Evolutionary conservation across 306 rosid genomes (phyloP).

Genomic region (Medicago lupulina): DNA sequence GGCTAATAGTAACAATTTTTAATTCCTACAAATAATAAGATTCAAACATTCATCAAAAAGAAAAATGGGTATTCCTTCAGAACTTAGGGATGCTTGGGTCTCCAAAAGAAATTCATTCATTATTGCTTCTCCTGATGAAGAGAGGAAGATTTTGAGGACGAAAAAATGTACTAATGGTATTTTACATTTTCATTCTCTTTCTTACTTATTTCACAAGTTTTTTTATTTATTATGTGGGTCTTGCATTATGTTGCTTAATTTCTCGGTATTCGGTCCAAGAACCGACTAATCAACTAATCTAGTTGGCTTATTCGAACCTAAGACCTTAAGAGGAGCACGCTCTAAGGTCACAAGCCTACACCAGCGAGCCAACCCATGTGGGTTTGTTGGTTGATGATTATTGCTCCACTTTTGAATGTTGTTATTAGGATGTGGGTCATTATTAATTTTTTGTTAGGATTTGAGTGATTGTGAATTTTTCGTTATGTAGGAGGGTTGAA

Average conservation of each 20-base stretch:
- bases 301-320: too few relatives aligned
- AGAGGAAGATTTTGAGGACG: slow-evolving; percentile 53
- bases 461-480: not conserved
- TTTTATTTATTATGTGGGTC: not conserved
- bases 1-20: not conserved
- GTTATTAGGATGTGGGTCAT: not conserved
- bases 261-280: too few relatives aligned
- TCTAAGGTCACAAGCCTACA: too few relatives aligned
- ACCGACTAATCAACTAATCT: too few relatives aligned
- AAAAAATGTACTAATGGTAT: slow-evolving; percentile 56
- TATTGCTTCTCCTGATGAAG: slow-evolving; percentile 80
- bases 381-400: not conserved
- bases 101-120: slow-evolving; percentile 45
- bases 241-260: not conserved
- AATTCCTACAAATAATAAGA: not conserved
- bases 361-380: too few relatives aligned
- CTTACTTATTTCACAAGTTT: not conserved
- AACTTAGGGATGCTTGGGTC: slow-evolving; percentile 61
- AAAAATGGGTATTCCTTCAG: slow-evolving; percentile 75
- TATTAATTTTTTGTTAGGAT: not conserved
- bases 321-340: too few relatives aligned
- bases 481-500: too few relatives aligned
- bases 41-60: not conserved
- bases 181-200: not conserved
- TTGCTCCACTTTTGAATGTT: not conserved